phyloP scores from a whole-genome alignment of 2,329 filamentous ascomycete species.

The Amylocarpus encephaloides region DNA sequence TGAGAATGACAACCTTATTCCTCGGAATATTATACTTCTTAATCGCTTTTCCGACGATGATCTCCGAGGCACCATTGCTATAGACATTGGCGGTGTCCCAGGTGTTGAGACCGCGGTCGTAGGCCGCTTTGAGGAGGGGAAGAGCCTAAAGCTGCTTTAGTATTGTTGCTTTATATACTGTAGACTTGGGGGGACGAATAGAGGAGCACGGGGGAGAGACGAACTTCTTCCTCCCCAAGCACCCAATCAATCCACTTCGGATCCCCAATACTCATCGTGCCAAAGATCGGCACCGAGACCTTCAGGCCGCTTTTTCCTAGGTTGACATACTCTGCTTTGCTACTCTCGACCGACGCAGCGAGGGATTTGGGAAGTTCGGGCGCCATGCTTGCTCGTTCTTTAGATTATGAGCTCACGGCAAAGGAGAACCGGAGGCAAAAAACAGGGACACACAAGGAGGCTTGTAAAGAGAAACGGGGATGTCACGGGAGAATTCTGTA shows the following conservation, averaged over 20 bases:
- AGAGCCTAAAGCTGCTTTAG: slow-evolving; percentile 31
- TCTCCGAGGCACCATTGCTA: slow-evolving; percentile 48
- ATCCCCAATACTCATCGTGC: slow-evolving; percentile 57
- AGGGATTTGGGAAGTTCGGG: slow-evolving; percentile 11
- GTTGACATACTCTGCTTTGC: slow-evolving; percentile 43
- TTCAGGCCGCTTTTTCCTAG: slow-evolving; percentile 57
- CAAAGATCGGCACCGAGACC: slow-evolving; percentile 57
- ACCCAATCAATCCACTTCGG: slow-evolving; percentile 47
- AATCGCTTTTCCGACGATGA: slow-evolving; percentile 51
- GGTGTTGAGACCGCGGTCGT: slow-evolving; percentile 57
- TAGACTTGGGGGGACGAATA: background rate
- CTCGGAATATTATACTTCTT: slow-evolving; percentile 52
- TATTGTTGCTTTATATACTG: background rate
- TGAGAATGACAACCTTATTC: slow-evolving; percentile 50
- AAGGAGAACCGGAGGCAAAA: no score
- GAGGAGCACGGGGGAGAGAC: background rate
- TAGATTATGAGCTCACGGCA: no score
- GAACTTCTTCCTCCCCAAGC: slow-evolving; percentile 50
- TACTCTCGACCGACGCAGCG: slow-evolving; percentile 32
- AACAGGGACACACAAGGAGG: no score
- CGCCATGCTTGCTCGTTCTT: background rate
- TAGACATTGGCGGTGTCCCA: slow-evolving; percentile 44
- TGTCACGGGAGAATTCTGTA: background rate
- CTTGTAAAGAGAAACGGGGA: background rate
- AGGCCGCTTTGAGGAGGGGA: slow-evolving; percentile 56